phyloP scores from a whole-genome alignment of 441 rosid species.

The Euphorbia schlechtendalii region DNA sequence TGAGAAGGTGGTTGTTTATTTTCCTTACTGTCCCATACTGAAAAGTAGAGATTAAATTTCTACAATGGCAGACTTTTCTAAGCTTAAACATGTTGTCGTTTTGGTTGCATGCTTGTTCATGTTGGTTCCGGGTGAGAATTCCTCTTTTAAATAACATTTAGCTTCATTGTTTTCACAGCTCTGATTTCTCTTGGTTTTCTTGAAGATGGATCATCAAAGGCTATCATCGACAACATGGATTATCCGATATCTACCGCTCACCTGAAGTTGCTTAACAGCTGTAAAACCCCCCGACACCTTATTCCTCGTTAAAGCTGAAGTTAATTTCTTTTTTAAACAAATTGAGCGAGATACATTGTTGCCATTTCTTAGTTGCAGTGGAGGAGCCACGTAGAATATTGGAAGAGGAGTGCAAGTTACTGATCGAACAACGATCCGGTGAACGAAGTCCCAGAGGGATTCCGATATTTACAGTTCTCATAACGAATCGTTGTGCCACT shows the following conservation, averaged over 20 bases:
- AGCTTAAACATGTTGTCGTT: slow-evolving; percentile 19
- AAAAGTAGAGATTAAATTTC: slow-evolving; percentile 7
- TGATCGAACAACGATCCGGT: slow-evolving; percentile 63
- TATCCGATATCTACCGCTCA: slow-evolving; percentile 18
- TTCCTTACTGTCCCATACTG: too few species aligned
- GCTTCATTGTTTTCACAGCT: not conserved
- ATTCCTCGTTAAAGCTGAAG: not conserved
- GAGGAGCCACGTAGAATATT: slow-evolving; percentile 43
- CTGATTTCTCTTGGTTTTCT: not conserved
- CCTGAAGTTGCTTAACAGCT: slow-evolving; percentile 46
- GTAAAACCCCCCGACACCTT: slow-evolving; percentile 23
- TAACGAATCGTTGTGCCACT: slow-evolving; percentile 50
- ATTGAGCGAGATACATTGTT: not conserved
- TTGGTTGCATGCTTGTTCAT: slow-evolving; percentile 18
- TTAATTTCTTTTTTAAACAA: not conserved
- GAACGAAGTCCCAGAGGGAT: slow-evolving; percentile 67
- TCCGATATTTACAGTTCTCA: slow-evolving; percentile 74
- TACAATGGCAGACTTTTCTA: slow-evolving; percentile 19
- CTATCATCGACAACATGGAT: slow-evolving; percentile 10
- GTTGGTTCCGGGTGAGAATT: slow-evolving; percentile 24
- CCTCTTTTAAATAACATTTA: not conserved
- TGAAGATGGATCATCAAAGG: slow-evolving; percentile 6
- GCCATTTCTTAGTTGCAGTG: slow-evolving; percentile 2
- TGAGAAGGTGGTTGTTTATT: too few species aligned
- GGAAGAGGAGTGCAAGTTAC: too few species aligned